phyloP scores from a whole-genome alignment of 1,139 yeast genomes.

The Pichia sp. region DNA sequence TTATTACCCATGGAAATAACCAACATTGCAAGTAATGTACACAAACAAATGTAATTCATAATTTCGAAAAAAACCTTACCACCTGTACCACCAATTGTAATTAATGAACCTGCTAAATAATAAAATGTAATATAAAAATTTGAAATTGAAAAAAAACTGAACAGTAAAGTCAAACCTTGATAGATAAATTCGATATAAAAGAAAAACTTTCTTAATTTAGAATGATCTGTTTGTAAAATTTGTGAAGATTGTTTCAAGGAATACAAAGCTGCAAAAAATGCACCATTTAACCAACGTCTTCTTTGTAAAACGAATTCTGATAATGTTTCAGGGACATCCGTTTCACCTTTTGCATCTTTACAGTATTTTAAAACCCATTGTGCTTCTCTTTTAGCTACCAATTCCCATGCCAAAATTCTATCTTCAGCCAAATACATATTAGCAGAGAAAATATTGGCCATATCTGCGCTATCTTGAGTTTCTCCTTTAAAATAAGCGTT shows the following conservation, averaged over 20 bases:
- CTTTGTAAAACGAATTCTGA: conserved; percentile 93
- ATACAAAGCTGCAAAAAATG: conserved; percentile 90
- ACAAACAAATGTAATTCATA: conserved; percentile 75
- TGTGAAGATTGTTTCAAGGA: conserved; percentile 73
- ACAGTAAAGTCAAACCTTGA: conserved; percentile 67
- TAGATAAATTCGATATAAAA: conserved; percentile 79
- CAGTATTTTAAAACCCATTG: conserved; percentile 94
- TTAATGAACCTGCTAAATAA: conserved; percentile 84
- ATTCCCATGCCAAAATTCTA: conserved; percentile 94
- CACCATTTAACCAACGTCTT: conserved; percentile 98
- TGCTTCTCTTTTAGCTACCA: conserved; percentile 80
- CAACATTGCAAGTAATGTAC: conserved; percentile 76
- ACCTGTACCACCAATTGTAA: conserved; percentile 55
- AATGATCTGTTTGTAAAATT: conserved; percentile 85
- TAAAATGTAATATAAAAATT: conserved; percentile 85
- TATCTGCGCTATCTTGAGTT: conserved; percentile 36
- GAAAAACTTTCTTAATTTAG: conserved; percentile 65
- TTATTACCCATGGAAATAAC: conserved; percentile 92
- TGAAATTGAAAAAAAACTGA: conserved; percentile 85
- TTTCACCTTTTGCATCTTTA: conserved; percentile 90
- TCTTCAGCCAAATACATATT: conserved; percentile 98
- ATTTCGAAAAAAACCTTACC: conserved; percentile 78
- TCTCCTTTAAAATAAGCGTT: conserved; percentile 89
- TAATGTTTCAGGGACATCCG: conserved; percentile 91
- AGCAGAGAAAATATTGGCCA: conserved; percentile 82